Evolutionary conservation across 805 yeast genomes (phyloP), one percentile per base, ranked within the genome.

Genomic region (Yarrowia porcina): DNA sequence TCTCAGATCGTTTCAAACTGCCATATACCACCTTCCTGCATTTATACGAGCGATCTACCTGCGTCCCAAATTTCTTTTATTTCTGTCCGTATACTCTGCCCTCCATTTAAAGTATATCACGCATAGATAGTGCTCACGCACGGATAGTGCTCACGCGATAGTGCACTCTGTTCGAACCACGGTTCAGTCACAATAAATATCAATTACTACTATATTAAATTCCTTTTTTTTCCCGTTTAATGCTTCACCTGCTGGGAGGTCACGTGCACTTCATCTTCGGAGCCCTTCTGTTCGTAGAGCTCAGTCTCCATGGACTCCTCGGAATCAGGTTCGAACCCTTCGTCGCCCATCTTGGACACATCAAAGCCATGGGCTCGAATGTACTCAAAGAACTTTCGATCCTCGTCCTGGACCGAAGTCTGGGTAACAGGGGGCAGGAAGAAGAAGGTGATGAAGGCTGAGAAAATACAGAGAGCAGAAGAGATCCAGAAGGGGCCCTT

Each of bases 401-500:
- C 97, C 77, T 92, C 97, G 65, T 82, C 79, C 67, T 82, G 82
- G 75, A 91, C 84, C 23, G 94, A 87, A 69, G 85, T 88, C 75
- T 91, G 97, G 71, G 88, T 92, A 56, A 92, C 85, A 21, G 87
- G 77, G 35, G 97, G 97, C 65, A 89, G 77, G 70, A 82, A 82
- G 74, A 90, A 85, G 38, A 89, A 70, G 6, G 90, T 87, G 56
- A 90, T 72, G 32, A 82, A 45, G 1, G 88, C 96, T 12, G 94
- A 82, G 68, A 90, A 79, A 42, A 88, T 69, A 72, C 96, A 89
- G 66, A 92, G 77, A 0, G 89, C 80, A 2, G 96, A 83, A 13
- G 96, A 86, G 62, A 91, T 83, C 80, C 86, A 91, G 75, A 91
- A 89, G 59, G 96, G 92, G 61, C 87, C 87, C 73, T 83, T 84